phyloP scores from a whole-genome alignment of 768 basidiomycete species.

The Gyrodon lividus region DNA sequence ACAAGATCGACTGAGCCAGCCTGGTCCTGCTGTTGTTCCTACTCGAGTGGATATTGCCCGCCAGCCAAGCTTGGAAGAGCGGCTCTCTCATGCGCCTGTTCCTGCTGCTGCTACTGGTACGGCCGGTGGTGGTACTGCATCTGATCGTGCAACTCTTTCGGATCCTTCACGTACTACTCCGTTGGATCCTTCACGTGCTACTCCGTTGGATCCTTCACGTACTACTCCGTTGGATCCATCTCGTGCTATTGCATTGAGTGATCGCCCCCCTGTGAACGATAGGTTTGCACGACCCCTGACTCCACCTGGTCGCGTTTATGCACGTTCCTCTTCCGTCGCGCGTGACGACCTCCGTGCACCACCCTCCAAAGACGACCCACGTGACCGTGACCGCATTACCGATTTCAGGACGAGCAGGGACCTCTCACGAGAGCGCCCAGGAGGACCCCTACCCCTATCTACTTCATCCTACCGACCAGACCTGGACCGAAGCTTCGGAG shows the following conservation, averaged over 20 bases:
- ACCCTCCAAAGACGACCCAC: slow-evolving; percentile 27
- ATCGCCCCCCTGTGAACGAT: slow-evolving; percentile 15
- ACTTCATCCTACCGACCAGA: slow-evolving; percentile 40
- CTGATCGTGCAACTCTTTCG: slow-evolving; percentile 9
- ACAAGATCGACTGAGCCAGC: slow-evolving; percentile 40
- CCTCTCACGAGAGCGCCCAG: slow-evolving; percentile 37
- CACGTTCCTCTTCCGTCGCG: slow-evolving; percentile 24
- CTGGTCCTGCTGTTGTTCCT: slow-evolving; percentile 13
- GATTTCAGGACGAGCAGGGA: slow-evolving; percentile 32
- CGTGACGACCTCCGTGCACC: slow-evolving; percentile 37
- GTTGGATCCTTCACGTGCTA: slow-evolving; percentile 6
- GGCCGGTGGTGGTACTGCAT: slow-evolving; percentile 15
- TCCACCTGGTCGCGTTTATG: slow-evolving; percentile 11
- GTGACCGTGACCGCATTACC: slow-evolving; percentile 25
- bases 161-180: slow-evolving; percentile 11
- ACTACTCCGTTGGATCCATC: slow-evolving; percentile 11
- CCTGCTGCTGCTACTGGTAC: slow-evolving; percentile 19
- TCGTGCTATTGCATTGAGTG: slow-evolving; percentile 5
- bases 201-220: slow-evolving; percentile 4
- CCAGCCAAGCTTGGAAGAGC: slow-evolving; percentile 41
- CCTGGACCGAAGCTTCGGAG: slow-evolving; percentile 33
- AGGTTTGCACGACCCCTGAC: slow-evolving; percentile 17
- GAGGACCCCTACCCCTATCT: slow-evolving; percentile 6
- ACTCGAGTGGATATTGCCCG: slow-evolving; percentile 24
- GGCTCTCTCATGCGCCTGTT: slow-evolving; percentile 36